Evolutionary conservation across 306 rosid species (phyloP).

Genomic region (Castanea mollissima): DNA sequence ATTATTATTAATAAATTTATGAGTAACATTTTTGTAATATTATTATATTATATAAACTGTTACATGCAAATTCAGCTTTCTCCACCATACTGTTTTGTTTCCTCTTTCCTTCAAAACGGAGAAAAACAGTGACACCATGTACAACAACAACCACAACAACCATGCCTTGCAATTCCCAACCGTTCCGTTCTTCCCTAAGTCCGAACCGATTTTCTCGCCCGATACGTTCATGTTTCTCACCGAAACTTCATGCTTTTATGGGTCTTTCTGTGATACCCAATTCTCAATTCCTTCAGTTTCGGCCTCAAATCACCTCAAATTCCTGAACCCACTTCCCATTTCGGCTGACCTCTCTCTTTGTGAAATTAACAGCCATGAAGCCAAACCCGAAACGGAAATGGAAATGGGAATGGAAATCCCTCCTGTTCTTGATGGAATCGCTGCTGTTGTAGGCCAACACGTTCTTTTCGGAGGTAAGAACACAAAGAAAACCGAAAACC

Average conservation of each 20-base stretch:
- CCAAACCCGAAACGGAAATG: neutral
- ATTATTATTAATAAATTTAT: neutral
- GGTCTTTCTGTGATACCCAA: slow-evolving; percentile 13
- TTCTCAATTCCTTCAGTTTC: slow-evolving; percentile 9
- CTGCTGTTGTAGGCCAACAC: slow-evolving; percentile 72
- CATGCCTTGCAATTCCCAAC: neutral
- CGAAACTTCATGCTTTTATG: slow-evolving; percentile 10
- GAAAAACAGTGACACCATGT: neutral
- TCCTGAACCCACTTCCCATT: neutral
- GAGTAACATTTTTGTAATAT: neutral
- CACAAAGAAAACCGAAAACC: neutral
- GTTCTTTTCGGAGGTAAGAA: slow-evolving; percentile 50
- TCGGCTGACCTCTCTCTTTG: neutral
- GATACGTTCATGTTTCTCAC: slow-evolving; percentile 7
- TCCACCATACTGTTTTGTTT: neutral
- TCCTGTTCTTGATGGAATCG: slow-evolving; percentile 70
- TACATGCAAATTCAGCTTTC: neutral
- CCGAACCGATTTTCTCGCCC: slow-evolving; percentile 1
- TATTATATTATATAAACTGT: neutral
- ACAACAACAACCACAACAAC: neutral
- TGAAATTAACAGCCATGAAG: neutral
- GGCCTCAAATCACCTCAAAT: neutral
- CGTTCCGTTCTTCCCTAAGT: slow-evolving; percentile 13
- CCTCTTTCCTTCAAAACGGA: neutral
- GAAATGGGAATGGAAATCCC: neutral